These are phyloP conservation scores for Chytridium lagenaria DNA, from an alignment of 371 early-diverging fungal genomes.

Conservation along the genomic window DNA sequence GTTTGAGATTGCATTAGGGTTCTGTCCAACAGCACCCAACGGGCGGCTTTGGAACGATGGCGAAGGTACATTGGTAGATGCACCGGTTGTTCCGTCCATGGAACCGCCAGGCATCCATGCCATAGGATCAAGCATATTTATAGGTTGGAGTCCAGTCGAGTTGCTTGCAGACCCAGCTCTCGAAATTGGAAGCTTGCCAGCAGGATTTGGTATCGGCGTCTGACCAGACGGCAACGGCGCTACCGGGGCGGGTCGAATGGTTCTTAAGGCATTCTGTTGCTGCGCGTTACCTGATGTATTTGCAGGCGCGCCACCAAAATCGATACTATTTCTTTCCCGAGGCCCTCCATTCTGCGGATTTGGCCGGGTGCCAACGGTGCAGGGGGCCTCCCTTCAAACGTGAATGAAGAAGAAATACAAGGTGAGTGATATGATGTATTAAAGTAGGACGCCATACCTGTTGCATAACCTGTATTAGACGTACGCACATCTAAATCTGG, in stretches of 20 bases:
- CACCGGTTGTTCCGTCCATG: background rate
- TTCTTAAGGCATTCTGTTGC: slow-evolving; percentile 5
- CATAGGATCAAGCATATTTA: slow-evolving; percentile 6
- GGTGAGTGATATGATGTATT: no score
- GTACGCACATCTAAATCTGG: background rate
- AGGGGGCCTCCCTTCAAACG: background rate
- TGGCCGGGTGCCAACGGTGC: background rate
- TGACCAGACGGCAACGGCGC: background rate
- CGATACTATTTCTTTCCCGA: background rate
- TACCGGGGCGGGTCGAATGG: background rate
- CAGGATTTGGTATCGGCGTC: background rate
- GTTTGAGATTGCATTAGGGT: background rate
- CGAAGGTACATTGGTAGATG: background rate
- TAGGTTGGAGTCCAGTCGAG: background rate
- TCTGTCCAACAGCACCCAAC: background rate
- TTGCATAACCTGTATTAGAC: no score
- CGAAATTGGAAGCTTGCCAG: background rate
- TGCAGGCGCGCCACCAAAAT: background rate
- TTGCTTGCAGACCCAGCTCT: no score
- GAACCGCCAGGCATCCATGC: background rate
- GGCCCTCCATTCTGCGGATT: background rate
- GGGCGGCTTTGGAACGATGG: background rate
- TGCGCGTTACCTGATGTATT: background rate
- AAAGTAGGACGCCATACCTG: no score
- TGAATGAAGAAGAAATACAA: slow-evolving; percentile 3